Base-by-base conservation (phyloP, 768 basidiomycete genomes). In the Boletus vinaceobasis region DNA sequence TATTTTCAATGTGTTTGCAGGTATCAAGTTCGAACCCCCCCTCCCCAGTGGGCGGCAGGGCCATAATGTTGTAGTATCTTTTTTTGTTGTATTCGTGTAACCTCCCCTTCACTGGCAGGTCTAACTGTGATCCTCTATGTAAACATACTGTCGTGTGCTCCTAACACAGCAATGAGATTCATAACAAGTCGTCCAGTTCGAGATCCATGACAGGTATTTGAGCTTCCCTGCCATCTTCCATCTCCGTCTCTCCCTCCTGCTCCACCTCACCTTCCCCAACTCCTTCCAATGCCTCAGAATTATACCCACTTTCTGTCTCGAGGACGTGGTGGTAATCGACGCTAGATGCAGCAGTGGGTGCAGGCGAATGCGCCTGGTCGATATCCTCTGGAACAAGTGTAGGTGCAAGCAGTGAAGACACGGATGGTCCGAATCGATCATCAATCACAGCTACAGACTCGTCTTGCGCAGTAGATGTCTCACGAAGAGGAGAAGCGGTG, bases 221-320 rank as follows among this genome's bases (percentile, higher is more conserved):
- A 4, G 21, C 17, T 14, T 71, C 62, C 8, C 44, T 52, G 14
- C 47, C 55, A 19, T 69, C 68, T 7, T 66, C 66, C 8, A 54
- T 49, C 35, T 65, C 62, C 26, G 58, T 37, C n/a, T 68, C 62
- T 38, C 54, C 62, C 8, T 70, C 68, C 17, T 64, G 55, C 17
- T 70, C 66, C 13, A 23, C 60, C 19, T 70, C 66, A 13, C 59
- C 62, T 10, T 69, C 70, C 27, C 66, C 61, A 32, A 55, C 58
- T 17, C 67, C 68, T 9, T 74, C 74, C 43, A 70, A n/a, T 42
- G 35, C 46, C 44, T 83, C 83, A 1, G 84, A 80, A 49, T 80
- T 81, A 53, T 85, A 84, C 27, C 78, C 83, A 56, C 82, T 84
- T 60, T 78, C 77, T 14, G 70, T 73, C 35, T 78, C 79, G 29